Conservation (phyloP, 164 flowering plant species). For the grape (Vitis vinifera) region ASM3070453v1 NC_081806.1:19739001-19739500, state of each 20-base stretch:
- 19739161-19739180: constrained; percentile 42
- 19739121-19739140: constrained; percentile 51
- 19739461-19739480: constrained; percentile 31
- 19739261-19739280: constrained; percentile 35
- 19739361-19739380: constrained; percentile 49
- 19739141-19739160: constrained; percentile 20
- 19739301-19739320: constrained; percentile 48
- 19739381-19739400: constrained; percentile 41
- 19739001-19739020: constrained; percentile 20
- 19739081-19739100: constrained; percentile 30
- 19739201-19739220: constrained; percentile 39
- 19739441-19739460: constrained; percentile 32
- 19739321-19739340: constrained; percentile 53
- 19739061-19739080: constrained; percentile 39
- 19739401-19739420: constrained; percentile 31
- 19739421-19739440: constrained; percentile 35
- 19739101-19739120: constrained; percentile 25
- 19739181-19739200: constrained; percentile 35
- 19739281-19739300: constrained; percentile 41
- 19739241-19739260: constrained; percentile 38
- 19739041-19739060: constrained; percentile 62
- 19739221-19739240: constrained; percentile 41
- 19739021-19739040: constrained; percentile 53
- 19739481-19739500: constrained; percentile 33
- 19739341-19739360: constrained; percentile 57